Evolutionary conservation across 2,329 filamentous ascomycete genomes (phyloP).

Genomic region (Alternaria hordeiaustralica): DNA sequence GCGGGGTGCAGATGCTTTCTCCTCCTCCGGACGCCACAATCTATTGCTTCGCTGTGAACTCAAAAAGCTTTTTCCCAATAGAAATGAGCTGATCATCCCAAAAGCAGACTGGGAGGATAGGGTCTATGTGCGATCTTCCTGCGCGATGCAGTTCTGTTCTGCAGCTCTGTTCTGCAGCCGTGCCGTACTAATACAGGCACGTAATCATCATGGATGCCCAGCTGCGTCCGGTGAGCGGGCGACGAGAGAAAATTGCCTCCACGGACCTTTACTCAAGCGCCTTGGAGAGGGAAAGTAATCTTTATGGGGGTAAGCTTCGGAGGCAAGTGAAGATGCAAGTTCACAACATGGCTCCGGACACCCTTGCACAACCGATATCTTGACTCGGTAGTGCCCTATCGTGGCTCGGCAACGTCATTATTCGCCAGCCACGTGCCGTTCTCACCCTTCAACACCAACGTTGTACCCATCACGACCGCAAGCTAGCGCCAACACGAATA

Average conservation of each 20-base stretch:
- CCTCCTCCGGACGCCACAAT: background rate
- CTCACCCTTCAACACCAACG: constrained; percentile 9
- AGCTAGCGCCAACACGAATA: constrained; percentile 5
- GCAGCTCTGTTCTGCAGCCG: background rate
- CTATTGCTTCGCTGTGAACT: background rate
- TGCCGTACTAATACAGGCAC: background rate
- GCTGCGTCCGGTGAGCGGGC: background rate
- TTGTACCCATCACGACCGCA: constrained; percentile 3
- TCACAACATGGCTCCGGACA: background rate
- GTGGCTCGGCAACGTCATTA: constrained; percentile 11
- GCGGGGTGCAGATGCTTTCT: background rate
- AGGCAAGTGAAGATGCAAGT: background rate
- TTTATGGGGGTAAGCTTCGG: background rate
- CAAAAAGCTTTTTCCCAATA: background rate
- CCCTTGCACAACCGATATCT: background rate
- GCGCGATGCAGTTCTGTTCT: background rate
- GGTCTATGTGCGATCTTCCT: background rate
- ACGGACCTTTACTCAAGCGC: background rate
- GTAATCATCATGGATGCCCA: background rate
- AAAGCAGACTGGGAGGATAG: background rate
- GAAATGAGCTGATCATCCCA: background rate
- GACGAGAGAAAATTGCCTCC: background rate
- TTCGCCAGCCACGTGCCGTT: constrained; percentile 4
- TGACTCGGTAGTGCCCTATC: background rate
- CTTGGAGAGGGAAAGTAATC: background rate